Base-by-base conservation (phyloP, 2,329 filamentous ascomycete genomes). In the Botrytis paeoniae region DNA sequence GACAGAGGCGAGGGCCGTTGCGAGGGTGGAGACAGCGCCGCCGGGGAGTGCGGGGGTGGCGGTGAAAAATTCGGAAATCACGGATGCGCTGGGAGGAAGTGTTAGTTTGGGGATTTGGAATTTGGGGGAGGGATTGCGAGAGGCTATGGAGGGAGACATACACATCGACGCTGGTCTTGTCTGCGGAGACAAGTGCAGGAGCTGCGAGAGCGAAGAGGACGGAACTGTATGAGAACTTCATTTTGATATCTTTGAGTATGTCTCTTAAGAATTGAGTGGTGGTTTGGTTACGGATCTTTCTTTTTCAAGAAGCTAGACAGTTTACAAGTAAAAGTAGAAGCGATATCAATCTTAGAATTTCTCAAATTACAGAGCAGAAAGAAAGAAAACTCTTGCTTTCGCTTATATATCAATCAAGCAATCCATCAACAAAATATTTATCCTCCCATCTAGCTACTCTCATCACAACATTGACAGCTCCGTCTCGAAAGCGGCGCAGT, bases 21-120 rank as follows among this genome's bases (percentile, higher is more conserved):
- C 77, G 10, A 79, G 74, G 16, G 76, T 75, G 16, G 78, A 79
- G 7, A 75, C 76, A n/a, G 70, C 65, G 9, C 75, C 74, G 41
- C 71, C 73, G 3, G 71, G 66, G 74, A 79, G 60, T 6, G 61
- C 62, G 14, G 76, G 77, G 3, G 76, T 77, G 4, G 51, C 51
- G 14, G 74, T 71, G 71, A 74, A 78, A 74, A 76, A 78, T 0
- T 57, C 25, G 4, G 76, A 76, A 51, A 78, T 77, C 6, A 77
- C 73, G 14, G 76, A 76, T 20, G 22, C 64, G 37, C 77, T 78
- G 61, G 18, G 22, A n/a, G 62, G 41, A 9, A 59, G 4, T 29
- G 25, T 69, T 70, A 39, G 16, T 32, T n/a, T 18, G 18, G 35
- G 20, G 43, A 51, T n/a, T 3, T 37, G 43, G 12, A 18, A 4